Evolutionary conservation across 2,329 filamentous ascomycete species (phyloP).

Genomic region (Thermomyces lanuginosus): DNA sequence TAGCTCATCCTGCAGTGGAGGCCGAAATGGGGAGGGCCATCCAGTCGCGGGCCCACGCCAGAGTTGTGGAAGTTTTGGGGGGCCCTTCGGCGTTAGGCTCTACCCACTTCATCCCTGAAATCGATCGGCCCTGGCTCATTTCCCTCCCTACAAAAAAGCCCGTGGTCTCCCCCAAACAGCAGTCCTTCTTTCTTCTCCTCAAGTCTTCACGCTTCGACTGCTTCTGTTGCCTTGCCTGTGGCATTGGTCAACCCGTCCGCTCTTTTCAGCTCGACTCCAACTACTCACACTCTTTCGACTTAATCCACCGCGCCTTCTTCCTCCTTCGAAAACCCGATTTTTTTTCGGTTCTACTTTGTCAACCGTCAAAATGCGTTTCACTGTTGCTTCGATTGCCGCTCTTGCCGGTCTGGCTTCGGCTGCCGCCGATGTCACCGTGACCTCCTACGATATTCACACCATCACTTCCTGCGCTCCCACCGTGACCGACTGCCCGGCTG

Average conservation of each 20-base stretch:
- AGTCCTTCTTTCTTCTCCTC: conserved; percentile 5
- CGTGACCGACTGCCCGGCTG: conserved; percentile 46
- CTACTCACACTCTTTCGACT: conserved; percentile 27
- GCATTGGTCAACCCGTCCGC: conserved; percentile 18
- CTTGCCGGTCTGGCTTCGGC: conserved; percentile 21
- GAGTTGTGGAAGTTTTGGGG: no score
- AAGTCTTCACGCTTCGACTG: conserved; percentile 9
- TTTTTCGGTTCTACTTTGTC: conserved; percentile 7
- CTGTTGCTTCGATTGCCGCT: conserved; percentile 24
- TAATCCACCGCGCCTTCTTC: conserved; percentile 14
- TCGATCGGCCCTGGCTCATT: conserved; percentile 11
- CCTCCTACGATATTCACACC: conserved; percentile 43
- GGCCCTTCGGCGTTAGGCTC: no score
- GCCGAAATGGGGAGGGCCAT: no score
- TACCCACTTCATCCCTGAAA: not conserved
- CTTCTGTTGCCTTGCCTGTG: conserved; percentile 14
- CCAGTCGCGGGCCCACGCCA: no score
- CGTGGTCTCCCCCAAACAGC: conserved; percentile 9
- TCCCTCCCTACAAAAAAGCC: conserved; percentile 21
- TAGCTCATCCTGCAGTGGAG: no score
- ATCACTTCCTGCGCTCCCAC: conserved; percentile 45
- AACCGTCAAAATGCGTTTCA: conserved; percentile 30
- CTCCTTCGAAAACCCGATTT: conserved; percentile 12
- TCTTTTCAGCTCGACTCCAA: conserved; percentile 27
- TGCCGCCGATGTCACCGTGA: conserved; percentile 32